Evolutionary conservation across 257 asterid genomes (phyloP).

Genomic region (Cynanchum wilfordii): DNA sequence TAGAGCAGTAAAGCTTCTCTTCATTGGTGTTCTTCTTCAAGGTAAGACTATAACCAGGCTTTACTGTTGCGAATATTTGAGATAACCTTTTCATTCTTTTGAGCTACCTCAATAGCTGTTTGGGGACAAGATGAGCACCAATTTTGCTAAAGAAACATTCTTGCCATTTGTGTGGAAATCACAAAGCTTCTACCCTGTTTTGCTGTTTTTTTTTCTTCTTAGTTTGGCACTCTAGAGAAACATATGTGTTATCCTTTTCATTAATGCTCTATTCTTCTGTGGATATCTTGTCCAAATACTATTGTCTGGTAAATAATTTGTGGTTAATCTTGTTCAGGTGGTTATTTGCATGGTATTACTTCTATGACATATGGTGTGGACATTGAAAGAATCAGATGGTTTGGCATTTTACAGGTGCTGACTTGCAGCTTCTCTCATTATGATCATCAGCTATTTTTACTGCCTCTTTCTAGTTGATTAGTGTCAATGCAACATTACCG

Average conservation of each 20-base stretch:
- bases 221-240: background rate
- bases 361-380: conserved; percentile 86
- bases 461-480: background rate
- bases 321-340: conserved; percentile 49
- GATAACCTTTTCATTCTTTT: background rate
- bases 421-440: background rate
- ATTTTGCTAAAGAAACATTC: background rate
- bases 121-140: background rate
- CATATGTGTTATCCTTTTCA: background rate
- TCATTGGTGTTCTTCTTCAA: conserved; percentile 79
- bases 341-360: conserved; percentile 78
- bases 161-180: background rate
- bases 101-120: background rate
- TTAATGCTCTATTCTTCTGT: background rate
- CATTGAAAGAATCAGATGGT: conserved; percentile 56
- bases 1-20: conserved; percentile 58
- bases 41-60: conserved; percentile 34
- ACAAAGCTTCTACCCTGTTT: background rate
- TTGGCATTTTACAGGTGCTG: conserved; percentile 84
- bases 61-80: background rate
- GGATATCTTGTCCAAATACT: background rate
- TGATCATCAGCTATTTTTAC: background rate
- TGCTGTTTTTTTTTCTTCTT: background rate
- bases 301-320: background rate
- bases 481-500: background rate